Conservation (phyloP, 345 rosid species). For the Geranium rotundifolium region DNA sequence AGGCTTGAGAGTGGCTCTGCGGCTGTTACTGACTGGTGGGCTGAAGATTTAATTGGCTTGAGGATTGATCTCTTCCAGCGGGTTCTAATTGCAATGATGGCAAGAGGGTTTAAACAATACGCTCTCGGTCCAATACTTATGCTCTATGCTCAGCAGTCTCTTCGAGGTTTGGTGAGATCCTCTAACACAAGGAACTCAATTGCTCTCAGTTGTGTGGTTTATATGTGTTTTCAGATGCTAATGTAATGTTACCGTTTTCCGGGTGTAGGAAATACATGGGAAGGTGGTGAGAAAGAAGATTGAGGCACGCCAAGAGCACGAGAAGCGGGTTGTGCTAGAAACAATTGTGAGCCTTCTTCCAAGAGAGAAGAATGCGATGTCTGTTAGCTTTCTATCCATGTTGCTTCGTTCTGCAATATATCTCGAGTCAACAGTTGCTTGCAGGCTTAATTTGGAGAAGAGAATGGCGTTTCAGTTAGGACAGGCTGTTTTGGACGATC, state of each 20-base stretch:
- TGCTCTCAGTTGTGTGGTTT: too few relatives aligned
- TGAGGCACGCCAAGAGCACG: constrained; percentile 66
- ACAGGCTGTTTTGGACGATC: constrained; percentile 80
- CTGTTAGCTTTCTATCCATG: constrained; percentile 88
- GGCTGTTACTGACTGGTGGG: constrained; percentile 82
- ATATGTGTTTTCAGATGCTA: too few relatives aligned
- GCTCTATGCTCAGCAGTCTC: constrained; percentile 89
- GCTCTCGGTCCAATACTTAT: constrained; percentile 86
- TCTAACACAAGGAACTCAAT: constrained; percentile 11
- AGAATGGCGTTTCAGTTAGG: constrained; percentile 70
- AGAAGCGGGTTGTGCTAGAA: constrained; percentile 77
- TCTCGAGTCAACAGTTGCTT: constrained; percentile 87
- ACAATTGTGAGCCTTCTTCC: constrained; percentile 87
- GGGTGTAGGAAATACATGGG: constrained; percentile 64
- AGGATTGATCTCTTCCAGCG: constrained; percentile 77
- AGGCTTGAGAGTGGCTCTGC: constrained; percentile 26
- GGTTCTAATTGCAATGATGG: constrained; percentile 66
- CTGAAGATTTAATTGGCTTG: constrained; percentile 68
- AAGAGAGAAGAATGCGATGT: constrained; percentile 60
- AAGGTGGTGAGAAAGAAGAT: constrained; percentile 59
- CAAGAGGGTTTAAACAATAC: constrained; percentile 73
- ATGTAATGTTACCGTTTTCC: background rate
- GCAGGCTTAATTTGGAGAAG: constrained; percentile 83
- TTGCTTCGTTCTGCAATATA: constrained; percentile 72
- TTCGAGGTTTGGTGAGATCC: constrained; percentile 93